Evolutionary conservation across 306 rosid species (phyloP), one percentile per base, ranked within the genome.

Genomic region (Mucuna pruriens): DNA sequence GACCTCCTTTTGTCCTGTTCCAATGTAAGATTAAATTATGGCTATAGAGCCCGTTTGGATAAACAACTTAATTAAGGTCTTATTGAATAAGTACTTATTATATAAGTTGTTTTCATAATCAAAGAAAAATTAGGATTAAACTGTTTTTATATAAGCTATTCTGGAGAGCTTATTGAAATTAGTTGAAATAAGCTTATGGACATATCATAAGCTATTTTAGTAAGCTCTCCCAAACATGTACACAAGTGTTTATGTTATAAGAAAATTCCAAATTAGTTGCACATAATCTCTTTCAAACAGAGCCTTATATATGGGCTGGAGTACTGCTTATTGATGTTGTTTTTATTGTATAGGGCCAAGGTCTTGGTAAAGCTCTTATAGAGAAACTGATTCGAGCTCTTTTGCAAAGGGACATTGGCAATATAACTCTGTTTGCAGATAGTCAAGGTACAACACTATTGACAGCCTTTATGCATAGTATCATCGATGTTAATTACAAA

Each of bases 341-440:
- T 83, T 51, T 79, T 84, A 39, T 75, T 74, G 64, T 86, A 68
- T 80, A 91, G 97, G 99, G 98, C 60, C 99, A 92, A 88, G 98
- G 99, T 78, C 97, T 95, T 46, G 97, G 99, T 38, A 95, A 90
- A 86, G 87, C 98, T 69, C 98, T 95, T 45, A 89, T 95, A 60
- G 98, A 95, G 87, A 93, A 90, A 88, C 81, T 93, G 62, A 93
- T 95, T 82, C 86, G 95, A 80, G 78, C 97, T 40, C 97, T 95
- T 79, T 83, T 95, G 80, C 98, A 90, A 82, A 91, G 88, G 88
- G 99, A 92, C 88, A 95, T 95, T 25, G 97, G 99, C 73, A 95
- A 93, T 76, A 93, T 95, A 58, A 86, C 98, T 68, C 92, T 95
- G 15, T 95, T 95, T 79, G 99, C 99, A 6, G 98, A 93, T 85